Percentiles rank a stretch among this genome's conserved stretches.
Evolutionary conservation across 2,329 filamentous ascomycete species (phyloP).

Genomic region (Hypomyces rosellus): DNA sequence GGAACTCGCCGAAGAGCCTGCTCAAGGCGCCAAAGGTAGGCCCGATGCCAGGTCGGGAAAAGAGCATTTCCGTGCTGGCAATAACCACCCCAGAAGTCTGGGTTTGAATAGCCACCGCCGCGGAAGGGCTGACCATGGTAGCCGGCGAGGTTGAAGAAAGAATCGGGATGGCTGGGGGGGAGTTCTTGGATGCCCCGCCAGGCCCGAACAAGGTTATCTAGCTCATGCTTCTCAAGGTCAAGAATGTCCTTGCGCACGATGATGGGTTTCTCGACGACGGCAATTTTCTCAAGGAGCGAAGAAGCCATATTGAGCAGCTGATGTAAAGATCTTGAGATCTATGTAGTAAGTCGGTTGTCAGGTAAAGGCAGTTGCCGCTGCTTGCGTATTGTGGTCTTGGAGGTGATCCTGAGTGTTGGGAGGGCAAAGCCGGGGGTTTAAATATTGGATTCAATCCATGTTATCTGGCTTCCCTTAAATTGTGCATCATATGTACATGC

Average conservation of each 20-base stretch:
- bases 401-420: too few species aligned
- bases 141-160: conserved; percentile 22
- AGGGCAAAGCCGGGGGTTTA: too few species aligned
- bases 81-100: conserved; percentile 23
- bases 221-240: neutral
- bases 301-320: too few species aligned
- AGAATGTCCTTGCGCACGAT: neutral
- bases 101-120: conserved; percentile 14
- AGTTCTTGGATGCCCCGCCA: neutral
- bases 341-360: too few species aligned
- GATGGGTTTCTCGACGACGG: too few species aligned
- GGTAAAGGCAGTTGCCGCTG: too few species aligned
- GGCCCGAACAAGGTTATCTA: neutral
- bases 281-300: too few species aligned
- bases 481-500: too few species aligned
- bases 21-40: conserved; percentile 21
- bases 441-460: too few species aligned
- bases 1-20: conserved; percentile 12
- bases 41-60: conserved; percentile 26
- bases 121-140: conserved; percentile 24
- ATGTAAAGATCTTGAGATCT: too few species aligned
- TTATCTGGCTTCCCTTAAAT: too few species aligned
- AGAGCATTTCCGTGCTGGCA: conserved; percentile 25
- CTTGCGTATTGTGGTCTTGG: too few species aligned
- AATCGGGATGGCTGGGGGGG: conserved; percentile 9